These are phyloP conservation scores for Mycosarcoma mackinlayi DNA, from an alignment of 1,284 basidiomycete species.

Conservation along the genomic window DNA sequence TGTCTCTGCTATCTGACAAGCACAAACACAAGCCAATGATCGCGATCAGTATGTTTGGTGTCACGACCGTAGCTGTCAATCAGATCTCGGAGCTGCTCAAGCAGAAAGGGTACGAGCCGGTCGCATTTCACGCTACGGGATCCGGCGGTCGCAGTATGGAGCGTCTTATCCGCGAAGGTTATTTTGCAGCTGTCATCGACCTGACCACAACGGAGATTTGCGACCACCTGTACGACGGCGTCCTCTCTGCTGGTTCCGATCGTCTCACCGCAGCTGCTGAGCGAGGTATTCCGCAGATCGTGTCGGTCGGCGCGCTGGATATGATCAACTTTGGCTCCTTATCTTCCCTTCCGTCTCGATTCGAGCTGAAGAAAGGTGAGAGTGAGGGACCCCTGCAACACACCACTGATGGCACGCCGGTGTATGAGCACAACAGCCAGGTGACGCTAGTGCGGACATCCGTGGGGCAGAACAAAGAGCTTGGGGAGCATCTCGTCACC, in stretches of 20 bases:
- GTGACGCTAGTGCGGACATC: slow-evolving; percentile 40
- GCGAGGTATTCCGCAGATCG: slow-evolving; percentile 24
- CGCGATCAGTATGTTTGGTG: slow-evolving; percentile 47
- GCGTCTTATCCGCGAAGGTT: slow-evolving; percentile 34
- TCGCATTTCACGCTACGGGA: slow-evolving; percentile 46
- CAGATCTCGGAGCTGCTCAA: slow-evolving; percentile 34
- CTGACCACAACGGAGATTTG: slow-evolving; percentile 45
- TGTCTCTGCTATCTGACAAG: not conserved
- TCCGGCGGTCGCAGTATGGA: slow-evolving; percentile 46
- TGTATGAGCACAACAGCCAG: slow-evolving; percentile 40
- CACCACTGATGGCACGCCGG: slow-evolving; percentile 17
- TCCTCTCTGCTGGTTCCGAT: slow-evolving; percentile 36
- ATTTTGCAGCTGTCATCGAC: slow-evolving; percentile 38
- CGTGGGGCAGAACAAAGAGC: slow-evolving; percentile 13
- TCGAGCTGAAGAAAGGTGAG: slow-evolving; percentile 4
- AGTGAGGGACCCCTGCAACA: slow-evolving; percentile 27
- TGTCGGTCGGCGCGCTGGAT: slow-evolving; percentile 41
- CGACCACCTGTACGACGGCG: slow-evolving; percentile 39
- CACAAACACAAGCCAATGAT: slow-evolving; percentile 28
- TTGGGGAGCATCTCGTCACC: slow-evolving; percentile 19
- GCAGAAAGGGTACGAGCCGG: slow-evolving; percentile 30
- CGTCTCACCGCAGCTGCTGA: slow-evolving; percentile 37
- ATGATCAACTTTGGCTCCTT: slow-evolving; percentile 50
- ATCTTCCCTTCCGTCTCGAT: slow-evolving; percentile 16
- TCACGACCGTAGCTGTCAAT: slow-evolving; percentile 34